These are phyloP conservation scores for Candolleomyces aberdarensis DNA, from an alignment of 768 basidiomycete species.

Conservation along the genomic window DNA sequence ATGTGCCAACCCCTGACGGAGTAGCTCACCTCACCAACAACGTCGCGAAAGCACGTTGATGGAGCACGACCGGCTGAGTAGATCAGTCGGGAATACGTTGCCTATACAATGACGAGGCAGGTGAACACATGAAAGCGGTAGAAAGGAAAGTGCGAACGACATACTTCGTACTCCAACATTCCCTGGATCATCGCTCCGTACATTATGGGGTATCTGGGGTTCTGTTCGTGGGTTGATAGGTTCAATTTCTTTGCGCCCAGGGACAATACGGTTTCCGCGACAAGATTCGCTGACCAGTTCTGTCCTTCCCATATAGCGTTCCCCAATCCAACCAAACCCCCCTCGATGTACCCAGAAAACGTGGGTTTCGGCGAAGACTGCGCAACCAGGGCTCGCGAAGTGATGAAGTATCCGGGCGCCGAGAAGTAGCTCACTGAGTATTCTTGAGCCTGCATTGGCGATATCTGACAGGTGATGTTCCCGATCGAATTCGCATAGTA, in stretches of 20 bases:
- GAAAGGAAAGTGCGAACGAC: too few species aligned
- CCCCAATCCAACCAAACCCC: not conserved
- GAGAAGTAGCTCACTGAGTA: constrained; percentile 17
- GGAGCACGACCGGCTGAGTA: too few species aligned
- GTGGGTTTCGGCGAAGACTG: not conserved
- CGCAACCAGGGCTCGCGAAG: not conserved
- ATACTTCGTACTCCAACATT: constrained; percentile 12
- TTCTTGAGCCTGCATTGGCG: constrained; percentile 13
- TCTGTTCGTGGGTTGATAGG: constrained; percentile 1
- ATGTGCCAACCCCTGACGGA: too few species aligned
- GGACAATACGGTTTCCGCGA: constrained; percentile 9
- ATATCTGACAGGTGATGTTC: constrained; percentile 18
- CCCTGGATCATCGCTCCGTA: constrained; percentile 21
- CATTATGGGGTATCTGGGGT: constrained; percentile 11
- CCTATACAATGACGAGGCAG: too few species aligned
- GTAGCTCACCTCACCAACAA: too few species aligned
- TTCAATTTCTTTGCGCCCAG: constrained; percentile 16
- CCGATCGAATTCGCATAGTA: constrained; percentile 10
- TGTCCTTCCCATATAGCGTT: not conserved
- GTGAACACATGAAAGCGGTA: too few species aligned
- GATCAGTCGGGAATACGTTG: too few species aligned
- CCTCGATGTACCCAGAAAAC: constrained; percentile 3
- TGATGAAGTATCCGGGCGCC: not conserved
- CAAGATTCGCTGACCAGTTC: not conserved
- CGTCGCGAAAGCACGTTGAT: too few species aligned